phyloP scores from a whole-genome alignment of 345 rosid species.

The Isatis tinctoria region DNA sequence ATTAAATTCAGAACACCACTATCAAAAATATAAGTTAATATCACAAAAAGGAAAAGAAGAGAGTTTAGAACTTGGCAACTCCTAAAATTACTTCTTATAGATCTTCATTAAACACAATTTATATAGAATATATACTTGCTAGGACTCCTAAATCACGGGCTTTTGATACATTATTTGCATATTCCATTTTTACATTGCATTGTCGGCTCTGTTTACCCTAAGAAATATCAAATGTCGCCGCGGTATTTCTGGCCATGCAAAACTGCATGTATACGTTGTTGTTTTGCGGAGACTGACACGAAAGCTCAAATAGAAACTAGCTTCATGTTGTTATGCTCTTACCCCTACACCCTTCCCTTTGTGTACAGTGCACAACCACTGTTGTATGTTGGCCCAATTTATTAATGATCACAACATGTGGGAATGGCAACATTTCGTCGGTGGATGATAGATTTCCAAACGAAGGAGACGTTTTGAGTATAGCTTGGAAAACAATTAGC shows the following conservation, averaged over 20 bases:
- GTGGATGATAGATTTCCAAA: no score
- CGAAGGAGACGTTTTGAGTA: no score
- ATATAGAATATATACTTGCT: neutral
- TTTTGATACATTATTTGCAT: neutral
- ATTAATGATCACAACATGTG: neutral
- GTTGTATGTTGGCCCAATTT: neutral
- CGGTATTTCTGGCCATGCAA: neutral
- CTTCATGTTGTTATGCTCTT: neutral
- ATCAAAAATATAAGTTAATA: no score
- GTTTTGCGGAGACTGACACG: neutral
- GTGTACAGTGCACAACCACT: neutral
- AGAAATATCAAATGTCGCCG: neutral
- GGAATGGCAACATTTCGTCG: no score
- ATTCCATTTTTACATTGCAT: neutral
- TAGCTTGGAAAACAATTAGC: no score
- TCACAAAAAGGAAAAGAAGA: neutral
- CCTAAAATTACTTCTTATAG: neutral
- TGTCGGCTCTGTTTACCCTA: neutral
- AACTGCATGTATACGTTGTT: neutral
- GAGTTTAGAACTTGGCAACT: neutral
- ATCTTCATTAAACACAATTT: neutral
- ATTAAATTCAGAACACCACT: no score
- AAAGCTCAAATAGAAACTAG: neutral
- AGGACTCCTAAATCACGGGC: neutral
- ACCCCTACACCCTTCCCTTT: neutral